Evolutionary conservation across 495 filamentous ascomycete genomes (phyloP).

Genomic region (Penicillium canescens): DNA sequence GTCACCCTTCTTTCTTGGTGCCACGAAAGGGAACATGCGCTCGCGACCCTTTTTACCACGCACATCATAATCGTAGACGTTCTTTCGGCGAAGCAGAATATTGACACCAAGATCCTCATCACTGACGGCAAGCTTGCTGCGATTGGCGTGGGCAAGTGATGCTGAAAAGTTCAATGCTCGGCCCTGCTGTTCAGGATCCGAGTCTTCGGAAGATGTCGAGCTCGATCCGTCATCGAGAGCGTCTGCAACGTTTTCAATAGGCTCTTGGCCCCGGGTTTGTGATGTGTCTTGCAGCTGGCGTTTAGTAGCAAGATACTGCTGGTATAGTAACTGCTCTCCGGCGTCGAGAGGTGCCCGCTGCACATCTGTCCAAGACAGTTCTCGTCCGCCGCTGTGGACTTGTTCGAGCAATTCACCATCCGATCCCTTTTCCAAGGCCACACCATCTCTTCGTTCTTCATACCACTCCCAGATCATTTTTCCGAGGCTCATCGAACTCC

Average conservation of each 20-base stretch:
- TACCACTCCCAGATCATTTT: constrained; percentile 72
- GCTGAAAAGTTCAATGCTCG: constrained; percentile 86
- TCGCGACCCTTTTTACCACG: constrained; percentile 92
- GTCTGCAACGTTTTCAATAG: constrained; percentile 70
- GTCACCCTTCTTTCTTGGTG: constrained; percentile 75
- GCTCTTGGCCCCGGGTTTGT: constrained; percentile 62
- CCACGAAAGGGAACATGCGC: constrained; percentile 86
- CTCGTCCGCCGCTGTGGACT: constrained; percentile 63
- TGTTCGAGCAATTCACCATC: constrained; percentile 64
- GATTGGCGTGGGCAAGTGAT: constrained; percentile 73
- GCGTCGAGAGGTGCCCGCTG: constrained; percentile 66
- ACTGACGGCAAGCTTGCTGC: constrained; percentile 76
- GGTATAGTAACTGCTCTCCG: constrained; percentile 75
- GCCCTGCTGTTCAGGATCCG: constrained; percentile 87
- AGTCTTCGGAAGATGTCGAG: constrained; percentile 82
- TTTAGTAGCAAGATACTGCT: constrained; percentile 85
- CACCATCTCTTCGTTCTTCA: constrained; percentile 62
- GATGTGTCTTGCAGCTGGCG: constrained; percentile 76
- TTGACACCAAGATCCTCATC: constrained; percentile 91
- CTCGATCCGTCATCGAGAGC: constrained; percentile 82
- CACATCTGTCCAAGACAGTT: constrained; percentile 58
- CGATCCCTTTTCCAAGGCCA: constrained; percentile 56
- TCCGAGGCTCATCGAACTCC: constrained; percentile 44
- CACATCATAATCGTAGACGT: constrained; percentile 88
- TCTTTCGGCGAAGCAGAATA: constrained; percentile 83